Evolutionary conservation across 2,329 filamentous ascomycete genomes (phyloP), one percentile per base, ranked within the genome.

Genomic region (Periconia macrospinosa): DNA sequence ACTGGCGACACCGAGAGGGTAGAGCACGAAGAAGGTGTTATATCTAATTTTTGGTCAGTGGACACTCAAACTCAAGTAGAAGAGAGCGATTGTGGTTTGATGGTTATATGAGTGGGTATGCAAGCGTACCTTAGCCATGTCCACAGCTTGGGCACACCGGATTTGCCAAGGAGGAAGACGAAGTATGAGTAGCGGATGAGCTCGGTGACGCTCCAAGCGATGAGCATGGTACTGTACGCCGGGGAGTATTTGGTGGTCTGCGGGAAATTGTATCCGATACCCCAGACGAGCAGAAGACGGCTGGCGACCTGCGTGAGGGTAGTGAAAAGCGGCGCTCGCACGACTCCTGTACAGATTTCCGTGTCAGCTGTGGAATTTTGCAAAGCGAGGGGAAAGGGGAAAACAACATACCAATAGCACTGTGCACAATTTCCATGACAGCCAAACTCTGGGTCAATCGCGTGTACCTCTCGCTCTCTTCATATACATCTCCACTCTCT

Each of bases 111-210:
- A n/a, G n/a, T n/a, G n/a, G n/a, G n/a, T n/a, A n/a, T n/a, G n/a
- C n/a, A n/a, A n/a, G n/a, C n/a, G n/a, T 68, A 92, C 65, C 92
- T 82, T 75, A 95, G 78, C 89, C 91, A 96, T 37, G 85, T 86
- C 70, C 96, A 82, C 55, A 81, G 78, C 0, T 67, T 71, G 0
- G 92, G 90, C 30, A 89, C 84, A 27, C 84, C 81, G 58, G 65
- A 33, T 0, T 63, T 63, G 58, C 80, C 77, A 30, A 94, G 83
- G 63, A 85, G 86, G 66, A 92, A 81, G 35, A 90, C 89, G 72
- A 97, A 97, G 81, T 90, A 99, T 45, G 85, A 84, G 82, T 99
- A 99, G 50, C 94, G 88, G 66, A 97, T 88, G 49, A 96, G 89
- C 78, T 99, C 94, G 56, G 94, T 97, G 54, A 91, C 75, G 59